A percentile compares a stretch with the other conserved stretches of the same genome.
These are phyloP conservation scores for Xylariaceae sp. DNA, from an alignment of 2,329 filamentous ascomycete species.

Conservation along the genomic window DNA sequence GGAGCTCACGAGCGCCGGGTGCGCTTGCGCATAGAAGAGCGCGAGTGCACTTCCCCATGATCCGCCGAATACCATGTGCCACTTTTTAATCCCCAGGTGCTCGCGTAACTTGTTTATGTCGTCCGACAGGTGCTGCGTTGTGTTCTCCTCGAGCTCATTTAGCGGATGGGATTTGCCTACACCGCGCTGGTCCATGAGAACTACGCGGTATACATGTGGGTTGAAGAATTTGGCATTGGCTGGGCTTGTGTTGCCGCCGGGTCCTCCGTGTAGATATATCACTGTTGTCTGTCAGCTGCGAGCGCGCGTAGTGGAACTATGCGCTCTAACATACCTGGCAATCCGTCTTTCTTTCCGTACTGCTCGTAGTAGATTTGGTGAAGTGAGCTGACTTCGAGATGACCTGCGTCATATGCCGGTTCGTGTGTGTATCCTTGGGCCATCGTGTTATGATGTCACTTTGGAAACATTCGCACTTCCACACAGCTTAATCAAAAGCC, in stretches of 20 bases:
- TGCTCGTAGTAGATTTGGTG: slow-evolving; percentile 18
- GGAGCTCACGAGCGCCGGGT: slow-evolving; percentile 37
- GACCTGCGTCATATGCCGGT: slow-evolving; percentile 10
- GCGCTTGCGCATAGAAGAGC: slow-evolving; percentile 42
- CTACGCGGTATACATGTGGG: slow-evolving; percentile 41
- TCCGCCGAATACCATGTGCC: slow-evolving; percentile 46
- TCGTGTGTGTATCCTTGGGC: slow-evolving; percentile 12
- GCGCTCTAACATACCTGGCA: slow-evolving; percentile 7
- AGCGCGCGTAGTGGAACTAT: neutral
- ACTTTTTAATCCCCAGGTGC: slow-evolving; percentile 41
- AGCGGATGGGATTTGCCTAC: slow-evolving; percentile 42
- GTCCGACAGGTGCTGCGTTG: slow-evolving; percentile 41
- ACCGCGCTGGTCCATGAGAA: slow-evolving; percentile 48
- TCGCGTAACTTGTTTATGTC: slow-evolving; percentile 44
- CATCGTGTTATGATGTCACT: neutral
- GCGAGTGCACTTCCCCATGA: slow-evolving; percentile 47
- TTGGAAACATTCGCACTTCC: too few relatives aligned
- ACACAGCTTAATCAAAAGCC: too few relatives aligned
- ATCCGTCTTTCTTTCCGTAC: slow-evolving; percentile 16
- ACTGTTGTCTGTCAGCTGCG: slow-evolving; percentile 6
- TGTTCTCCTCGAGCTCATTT: slow-evolving; percentile 42
- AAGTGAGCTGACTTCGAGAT: slow-evolving; percentile 13
- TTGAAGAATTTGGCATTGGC: slow-evolving; percentile 41
- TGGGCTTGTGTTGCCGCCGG: slow-evolving; percentile 35
- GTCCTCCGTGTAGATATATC: slow-evolving; percentile 39